Percentiles rank a stretch among this genome's conserved stretches.
These are phyloP conservation scores for Fusarium sp. DNA, from an alignment of 2,329 filamentous ascomycete species.

Conservation along the genomic window DNA sequence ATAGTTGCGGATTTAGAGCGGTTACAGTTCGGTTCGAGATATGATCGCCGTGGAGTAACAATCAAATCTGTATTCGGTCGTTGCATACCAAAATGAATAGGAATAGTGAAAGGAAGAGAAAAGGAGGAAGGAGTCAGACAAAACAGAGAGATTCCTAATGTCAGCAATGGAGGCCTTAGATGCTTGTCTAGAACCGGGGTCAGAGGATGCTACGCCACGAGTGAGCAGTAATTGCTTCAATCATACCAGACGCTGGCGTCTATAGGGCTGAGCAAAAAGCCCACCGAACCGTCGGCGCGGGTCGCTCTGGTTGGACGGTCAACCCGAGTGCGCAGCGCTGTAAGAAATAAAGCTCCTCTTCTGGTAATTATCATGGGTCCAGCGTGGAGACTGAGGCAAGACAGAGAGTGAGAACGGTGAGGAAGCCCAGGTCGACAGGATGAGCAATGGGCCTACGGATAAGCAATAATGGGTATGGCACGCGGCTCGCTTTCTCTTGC, in stretches of 20 bases:
- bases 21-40: conserved; percentile 17
- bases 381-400: conserved; percentile 31
- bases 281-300: conserved; percentile 34
- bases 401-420: conserved; percentile 29
- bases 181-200: conserved; percentile 39
- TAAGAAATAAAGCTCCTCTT: conserved; percentile 37
- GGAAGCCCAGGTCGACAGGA: background rate
- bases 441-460: conserved; percentile 24
- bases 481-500: conserved; percentile 23
- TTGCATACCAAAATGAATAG: conserved; percentile 11
- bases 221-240: conserved; percentile 42
- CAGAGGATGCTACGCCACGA: conserved; percentile 48
- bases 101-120: conserved; percentile 19
- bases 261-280: conserved; percentile 48
- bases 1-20: conserved; percentile 8
- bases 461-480: conserved; percentile 20
- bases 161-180: conserved; percentile 50
- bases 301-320: conserved; percentile 34
- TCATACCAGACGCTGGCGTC: conserved; percentile 31
- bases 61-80: conserved; percentile 1
- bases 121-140: conserved; percentile 28
- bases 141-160: conserved; percentile 34
- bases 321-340: conserved; percentile 28
- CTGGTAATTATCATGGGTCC: conserved; percentile 35
- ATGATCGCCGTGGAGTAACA: conserved; percentile 11